phyloP scores from a whole-genome alignment of 495 filamentous ascomycete species.

The Neurospora tetrasperma region DNA sequence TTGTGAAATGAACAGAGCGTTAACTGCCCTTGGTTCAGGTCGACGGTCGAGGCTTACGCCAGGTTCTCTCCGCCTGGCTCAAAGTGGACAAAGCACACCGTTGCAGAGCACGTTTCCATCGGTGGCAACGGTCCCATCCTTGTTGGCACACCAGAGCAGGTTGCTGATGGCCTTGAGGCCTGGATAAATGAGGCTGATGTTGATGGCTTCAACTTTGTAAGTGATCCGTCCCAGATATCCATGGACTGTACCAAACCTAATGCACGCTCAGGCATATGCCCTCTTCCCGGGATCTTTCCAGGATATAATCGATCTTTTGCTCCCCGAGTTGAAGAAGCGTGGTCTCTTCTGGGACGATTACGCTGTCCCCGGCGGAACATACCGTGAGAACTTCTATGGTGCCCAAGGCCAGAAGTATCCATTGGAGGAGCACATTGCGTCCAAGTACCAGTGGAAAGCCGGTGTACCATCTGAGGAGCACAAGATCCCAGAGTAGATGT shows the following conservation, averaged over 20 bases:
- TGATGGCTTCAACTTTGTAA: conserved; percentile 43
- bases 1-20: not conserved
- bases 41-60: conserved; percentile 32
- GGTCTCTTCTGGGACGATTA: conserved; percentile 46
- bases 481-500: conserved; percentile 15
- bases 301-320: conserved; percentile 49
- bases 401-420: conserved; percentile 22
- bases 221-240: conserved; percentile 1
- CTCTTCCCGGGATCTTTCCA: conserved; percentile 52
- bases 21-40: conserved; percentile 1
- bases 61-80: conserved; percentile 27
- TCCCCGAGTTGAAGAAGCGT: conserved; percentile 47
- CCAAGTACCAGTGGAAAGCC: conserved; percentile 27
- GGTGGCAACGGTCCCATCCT: conserved; percentile 45
- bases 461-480: conserved; percentile 23
- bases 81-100: conserved; percentile 55
- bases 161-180: conserved; percentile 40
- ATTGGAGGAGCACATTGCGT: conserved; percentile 22
- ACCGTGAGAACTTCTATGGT: conserved; percentile 40
- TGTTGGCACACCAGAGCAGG: conserved; percentile 35
- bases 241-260: not conserved
- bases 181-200: conserved; percentile 39
- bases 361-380: conserved; percentile 37
- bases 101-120: conserved; percentile 49
- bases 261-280: conserved; percentile 38